Percentiles rank a stretch among this genome's conserved stretches.
Evolutionary conservation across 176 grass and related monocot genomes (phyloP).

Genomic region (Cenchrus fungigraminus): DNA sequence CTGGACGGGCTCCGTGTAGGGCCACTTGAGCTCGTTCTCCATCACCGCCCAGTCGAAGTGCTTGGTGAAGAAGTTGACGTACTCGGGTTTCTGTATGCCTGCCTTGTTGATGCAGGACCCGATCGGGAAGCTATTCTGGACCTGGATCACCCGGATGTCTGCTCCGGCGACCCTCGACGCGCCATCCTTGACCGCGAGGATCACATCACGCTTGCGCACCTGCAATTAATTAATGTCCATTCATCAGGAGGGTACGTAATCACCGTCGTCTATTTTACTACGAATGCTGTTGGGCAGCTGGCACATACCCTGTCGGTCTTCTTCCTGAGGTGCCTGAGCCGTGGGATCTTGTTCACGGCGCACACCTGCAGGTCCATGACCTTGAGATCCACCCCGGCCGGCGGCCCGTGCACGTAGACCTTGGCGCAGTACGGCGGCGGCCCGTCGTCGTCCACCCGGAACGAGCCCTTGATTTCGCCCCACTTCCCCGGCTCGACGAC

Average conservation of each 20-base stretch:
- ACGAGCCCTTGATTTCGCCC: conserved; percentile 63
- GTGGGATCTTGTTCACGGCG: conserved; percentile 52
- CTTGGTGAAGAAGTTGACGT: conserved; percentile 65
- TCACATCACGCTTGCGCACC: conserved; percentile 78
- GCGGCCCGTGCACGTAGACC: conserved; percentile 59
- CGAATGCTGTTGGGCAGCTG: too few species aligned
- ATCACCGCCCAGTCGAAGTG: conserved; percentile 75
- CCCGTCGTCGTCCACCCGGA: conserved; percentile 51
- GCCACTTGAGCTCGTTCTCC: conserved; percentile 81
- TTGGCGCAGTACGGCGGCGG: background rate
- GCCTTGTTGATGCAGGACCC: conserved; percentile 58
- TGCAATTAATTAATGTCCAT: background rate
- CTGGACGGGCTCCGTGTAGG: conserved; percentile 54
- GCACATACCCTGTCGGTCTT: conserved; percentile 58
- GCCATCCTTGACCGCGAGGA: conserved; percentile 16
- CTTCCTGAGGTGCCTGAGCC: conserved; percentile 64
- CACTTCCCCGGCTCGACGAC: conserved; percentile 41
- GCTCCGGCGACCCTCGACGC: conserved; percentile 12
- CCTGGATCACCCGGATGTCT: conserved; percentile 55
- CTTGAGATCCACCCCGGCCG: conserved; percentile 63
- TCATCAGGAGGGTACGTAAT: background rate
- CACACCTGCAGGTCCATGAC: conserved; percentile 61
- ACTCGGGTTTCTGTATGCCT: conserved; percentile 58
- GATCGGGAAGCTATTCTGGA: conserved; percentile 71
- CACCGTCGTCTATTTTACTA: too few species aligned